Evolutionary conservation across 1,284 basidiomycete genomes (phyloP), one percentile per base, ranked within the genome.

Genomic region (Irpex sp.): DNA sequence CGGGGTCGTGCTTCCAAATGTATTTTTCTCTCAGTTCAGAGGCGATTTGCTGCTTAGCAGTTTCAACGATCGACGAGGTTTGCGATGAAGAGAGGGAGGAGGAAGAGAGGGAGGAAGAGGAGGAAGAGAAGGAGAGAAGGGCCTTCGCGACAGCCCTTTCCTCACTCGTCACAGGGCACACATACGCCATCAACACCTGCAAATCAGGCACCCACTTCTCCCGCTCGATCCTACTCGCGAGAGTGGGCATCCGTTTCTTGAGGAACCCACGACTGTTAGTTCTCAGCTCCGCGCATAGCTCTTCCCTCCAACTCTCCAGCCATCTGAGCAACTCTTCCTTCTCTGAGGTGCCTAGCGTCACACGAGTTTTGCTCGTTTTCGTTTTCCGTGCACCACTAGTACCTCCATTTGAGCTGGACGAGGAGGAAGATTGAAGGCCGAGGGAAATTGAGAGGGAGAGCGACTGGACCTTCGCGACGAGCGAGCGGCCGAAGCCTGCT

Each of bases 101-200:
- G 26, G 26, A 26, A 26, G 21, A 26, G 26, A 4, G 4, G 26
- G 26, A 26, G 26, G 26, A 26, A 4, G 26, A 26, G 3, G n/a
- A n/a, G n/a, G n/a, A n/a, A n/a, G 26, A 26, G 26, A 8, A 37
- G 37, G 7, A 59, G 52, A 37, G 17, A 3, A 59, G 51, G 1
- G 36, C 36, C 21, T 63, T 63, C 0, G 62, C 62, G 8, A 63
- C 38, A 17, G 62, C 62, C 4, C 62, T 58, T 36, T 63, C 83
- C 69, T 88, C 86, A 4, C 86, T 87, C 1, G 88, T 93, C 66
- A 91, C 77, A 0, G 94, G 94, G n/a, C 82, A 79, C 8, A 87
- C 82, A 72, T 96, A 96, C 0, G 87, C 86, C 47, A 88, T 78
- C 31, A 96, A 77, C 26, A 94, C 82, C 13, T 88, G 85, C 58